Evolutionary conservation across 331 rosid species (phyloP).

Genomic region (Cydonia oblonga): DNA sequence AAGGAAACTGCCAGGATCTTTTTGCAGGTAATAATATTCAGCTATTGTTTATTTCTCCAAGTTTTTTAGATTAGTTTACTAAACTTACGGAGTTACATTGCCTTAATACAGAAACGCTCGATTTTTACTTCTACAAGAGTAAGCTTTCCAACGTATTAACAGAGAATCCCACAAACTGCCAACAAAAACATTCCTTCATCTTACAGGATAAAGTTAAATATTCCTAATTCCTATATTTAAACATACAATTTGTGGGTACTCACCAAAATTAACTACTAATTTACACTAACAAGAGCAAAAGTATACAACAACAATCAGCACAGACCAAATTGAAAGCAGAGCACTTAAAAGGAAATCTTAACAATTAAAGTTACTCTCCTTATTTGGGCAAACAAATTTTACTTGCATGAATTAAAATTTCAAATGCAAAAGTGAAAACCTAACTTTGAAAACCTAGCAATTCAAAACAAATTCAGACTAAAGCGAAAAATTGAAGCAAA

Average conservation of each 20-base stretch:
- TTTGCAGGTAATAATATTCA: background rate
- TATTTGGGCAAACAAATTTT: background rate
- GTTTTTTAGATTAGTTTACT: background rate
- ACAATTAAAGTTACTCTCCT: background rate
- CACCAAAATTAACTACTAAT: background rate
- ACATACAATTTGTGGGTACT: background rate
- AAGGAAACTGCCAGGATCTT: background rate
- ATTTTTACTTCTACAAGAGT: background rate
- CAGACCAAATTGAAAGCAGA: background rate
- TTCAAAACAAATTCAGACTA: background rate
- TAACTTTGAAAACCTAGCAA: background rate
- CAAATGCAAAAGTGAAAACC: constrained; percentile 5
- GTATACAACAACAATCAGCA: background rate
- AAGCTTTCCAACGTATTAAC: background rate
- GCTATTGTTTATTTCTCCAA: background rate
- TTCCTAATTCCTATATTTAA: background rate
- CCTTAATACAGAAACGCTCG: background rate
- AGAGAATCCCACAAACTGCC: background rate
- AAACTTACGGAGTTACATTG: background rate
- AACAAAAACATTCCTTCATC: background rate
- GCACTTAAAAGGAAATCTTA: background rate
- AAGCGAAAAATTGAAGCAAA: background rate
- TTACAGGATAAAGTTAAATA: background rate
- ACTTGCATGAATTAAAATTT: background rate
- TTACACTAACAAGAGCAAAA: background rate